Base-by-base conservation (phyloP, 495 filamentous ascomycete genomes). In the Parachaetomium inaequale region DNA sequence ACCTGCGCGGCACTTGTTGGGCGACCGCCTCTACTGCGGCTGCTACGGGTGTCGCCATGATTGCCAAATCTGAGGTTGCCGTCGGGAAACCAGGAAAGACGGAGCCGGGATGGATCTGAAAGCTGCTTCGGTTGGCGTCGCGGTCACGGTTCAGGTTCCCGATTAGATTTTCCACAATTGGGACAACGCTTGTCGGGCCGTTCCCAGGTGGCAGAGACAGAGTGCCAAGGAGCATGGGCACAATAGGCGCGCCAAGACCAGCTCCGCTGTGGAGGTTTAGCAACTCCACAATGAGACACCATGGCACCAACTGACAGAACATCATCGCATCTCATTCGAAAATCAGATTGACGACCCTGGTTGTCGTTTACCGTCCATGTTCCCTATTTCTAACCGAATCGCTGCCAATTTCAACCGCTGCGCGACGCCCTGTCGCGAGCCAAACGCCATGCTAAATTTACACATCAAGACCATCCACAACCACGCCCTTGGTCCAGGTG, bases 391-490 rank as follows among this genome's bases (percentile, higher is more conserved):
- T n/a, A 51, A 29, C 17, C 42, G 11, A 43, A 50, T 23, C 19
- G 8, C 55, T 25, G 7, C 11, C 45, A n/a, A 21, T 42, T 26
- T 21, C 58, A 36, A 52, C 14, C n/a, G 31, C 55, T 36, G 45
- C 29, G 26, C 51, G 32, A 43, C 34, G n/a, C 52, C 43, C 15
- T 45, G 31, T 51, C 60, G 58, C 56, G 50, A 63, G 47, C 62
- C 45, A 60, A 58, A 54, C 42, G 54, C 53, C 56, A 46, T 36
- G 19, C 25, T 51, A 58, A 49, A 72, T 76, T 82, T 82, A 90
- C 65, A 90, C 86, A 73, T 90, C 87, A 70, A 88, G 82, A 49
- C 85, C 86, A 67, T 89, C 87, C 40, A 89, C 86, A 47, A 85
- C 86, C 66, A 84, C 75, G 55, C 85, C 86, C 80, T 85, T 88